Conservation (phyloP, 345 rosid genomes). For the Raphanus raphanistrum region DNA sequence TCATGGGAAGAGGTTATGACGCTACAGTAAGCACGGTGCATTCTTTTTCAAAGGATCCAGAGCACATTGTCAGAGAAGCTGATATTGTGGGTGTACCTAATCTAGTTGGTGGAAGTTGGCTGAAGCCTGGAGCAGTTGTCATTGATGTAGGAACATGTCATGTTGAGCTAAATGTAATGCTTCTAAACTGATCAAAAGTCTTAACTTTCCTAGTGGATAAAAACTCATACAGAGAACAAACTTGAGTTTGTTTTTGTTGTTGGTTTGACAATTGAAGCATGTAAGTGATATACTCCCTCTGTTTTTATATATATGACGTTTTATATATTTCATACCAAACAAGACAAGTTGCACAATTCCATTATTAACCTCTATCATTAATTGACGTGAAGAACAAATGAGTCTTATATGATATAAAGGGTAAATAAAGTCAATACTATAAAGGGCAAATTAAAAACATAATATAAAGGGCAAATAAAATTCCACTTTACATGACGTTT, state of each 20-base stretch:
- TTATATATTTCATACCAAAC: too few species aligned
- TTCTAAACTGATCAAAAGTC: not conserved
- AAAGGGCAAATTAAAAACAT: too few species aligned
- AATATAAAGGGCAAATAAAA: too few species aligned
- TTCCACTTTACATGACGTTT: too few species aligned
- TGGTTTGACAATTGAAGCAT: not conserved
- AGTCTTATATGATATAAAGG: too few species aligned
- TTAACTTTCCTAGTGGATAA: not conserved
- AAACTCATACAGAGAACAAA: not conserved
- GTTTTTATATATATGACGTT: too few species aligned
- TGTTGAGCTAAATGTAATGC: conserved; percentile 52
- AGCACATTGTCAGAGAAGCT: conserved; percentile 64
- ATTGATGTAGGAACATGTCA: conserved; percentile 88
- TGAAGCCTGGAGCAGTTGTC: conserved; percentile 80
- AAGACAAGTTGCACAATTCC: too few species aligned
- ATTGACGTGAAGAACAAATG: too few species aligned
- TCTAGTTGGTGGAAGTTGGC: conserved; percentile 78
- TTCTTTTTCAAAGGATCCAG: conserved; percentile 66
- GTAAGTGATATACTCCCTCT: conserved; percentile 20
- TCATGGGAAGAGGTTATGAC: conserved; percentile 73
- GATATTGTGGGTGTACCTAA: conserved; percentile 89
- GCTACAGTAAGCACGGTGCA: conserved; percentile 81
- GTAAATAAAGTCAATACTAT: too few species aligned
- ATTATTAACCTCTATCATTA: too few species aligned
- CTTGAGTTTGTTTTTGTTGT: not conserved